Evolutionary conservation across 2,329 filamentous ascomycete species (phyloP).

Genomic region (Talaromyces amestolkiae): DNA sequence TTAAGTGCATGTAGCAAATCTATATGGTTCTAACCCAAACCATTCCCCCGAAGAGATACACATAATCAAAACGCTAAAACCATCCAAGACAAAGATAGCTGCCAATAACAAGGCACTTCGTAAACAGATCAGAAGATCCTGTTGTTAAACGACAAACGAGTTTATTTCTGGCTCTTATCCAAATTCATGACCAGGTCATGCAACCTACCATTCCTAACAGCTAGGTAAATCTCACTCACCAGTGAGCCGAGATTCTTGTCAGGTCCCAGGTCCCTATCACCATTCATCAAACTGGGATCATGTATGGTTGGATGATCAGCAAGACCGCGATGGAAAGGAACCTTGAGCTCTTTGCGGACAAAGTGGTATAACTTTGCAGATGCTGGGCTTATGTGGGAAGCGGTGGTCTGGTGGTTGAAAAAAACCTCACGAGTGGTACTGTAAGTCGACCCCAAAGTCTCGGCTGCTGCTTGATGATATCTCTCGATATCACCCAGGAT

Average conservation of each 20-base stretch:
- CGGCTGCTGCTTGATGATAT: conserved; percentile 12
- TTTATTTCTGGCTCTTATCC: neutral
- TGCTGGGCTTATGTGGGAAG: conserved; percentile 30
- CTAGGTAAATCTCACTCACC: conserved; percentile 28
- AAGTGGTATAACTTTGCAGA: conserved; percentile 36
- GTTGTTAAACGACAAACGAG: neutral
- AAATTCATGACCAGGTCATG: conserved; percentile 18
- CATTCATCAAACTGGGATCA: neutral
- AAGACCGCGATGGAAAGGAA: conserved; percentile 35
- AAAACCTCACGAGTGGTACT: conserved; percentile 20
- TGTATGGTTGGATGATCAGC: conserved; percentile 29
- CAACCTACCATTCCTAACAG: conserved; percentile 24
- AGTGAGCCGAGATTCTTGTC: conserved; percentile 26
- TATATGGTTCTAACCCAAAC: neutral
- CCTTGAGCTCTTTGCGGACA: conserved; percentile 34
- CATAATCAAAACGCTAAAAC: neutral
- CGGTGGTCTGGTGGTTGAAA: conserved; percentile 20
- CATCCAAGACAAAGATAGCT: neutral
- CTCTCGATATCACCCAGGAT: conserved; percentile 7
- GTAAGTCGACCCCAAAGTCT: conserved; percentile 20
- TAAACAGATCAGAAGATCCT: neutral
- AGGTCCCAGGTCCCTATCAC: conserved; percentile 5
- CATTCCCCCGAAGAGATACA: neutral
- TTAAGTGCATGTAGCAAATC: neutral
- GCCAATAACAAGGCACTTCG: neutral